Evolutionary conservation across 148 eudicot species (phyloP).

Genomic region (Rhododendron kiyosumense): DNA sequence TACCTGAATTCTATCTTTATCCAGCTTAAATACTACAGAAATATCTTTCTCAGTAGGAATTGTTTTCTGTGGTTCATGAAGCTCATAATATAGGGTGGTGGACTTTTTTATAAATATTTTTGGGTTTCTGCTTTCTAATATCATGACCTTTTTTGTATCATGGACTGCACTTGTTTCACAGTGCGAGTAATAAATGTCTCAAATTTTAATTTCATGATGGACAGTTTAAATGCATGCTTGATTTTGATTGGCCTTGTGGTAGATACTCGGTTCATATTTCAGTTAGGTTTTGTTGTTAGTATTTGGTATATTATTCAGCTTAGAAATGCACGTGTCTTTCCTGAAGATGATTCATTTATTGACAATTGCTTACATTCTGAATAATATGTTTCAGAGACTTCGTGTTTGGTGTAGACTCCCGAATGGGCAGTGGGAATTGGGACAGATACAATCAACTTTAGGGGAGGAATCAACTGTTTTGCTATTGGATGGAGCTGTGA

Average conservation of each 20-base stretch:
- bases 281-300: neutral
- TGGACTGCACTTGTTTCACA: neutral
- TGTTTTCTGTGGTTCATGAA: neutral
- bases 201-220: neutral
- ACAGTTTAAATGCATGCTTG: neutral
- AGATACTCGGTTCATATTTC: neutral
- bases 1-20: neutral
- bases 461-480: constrained; percentile 59
- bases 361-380: constrained; percentile 7
- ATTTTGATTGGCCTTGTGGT: neutral
- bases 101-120: neutral
- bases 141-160: neutral
- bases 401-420: constrained; percentile 71
- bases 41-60: neutral
- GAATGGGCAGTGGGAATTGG: constrained; percentile 69
- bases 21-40: neutral
- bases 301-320: neutral
- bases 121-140: neutral
- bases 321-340: neutral
- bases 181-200: neutral
- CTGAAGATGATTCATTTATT: constrained; percentile 1
- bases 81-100: neutral
- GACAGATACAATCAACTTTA: constrained; percentile 61
- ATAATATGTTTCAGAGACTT: constrained; percentile 63
- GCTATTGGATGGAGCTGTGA: constrained; percentile 64